Evolutionary conservation across 1,139 yeast species (phyloP), one percentile per base, ranked within the genome.

Genomic region (Petasospora rhodanensis): DNA sequence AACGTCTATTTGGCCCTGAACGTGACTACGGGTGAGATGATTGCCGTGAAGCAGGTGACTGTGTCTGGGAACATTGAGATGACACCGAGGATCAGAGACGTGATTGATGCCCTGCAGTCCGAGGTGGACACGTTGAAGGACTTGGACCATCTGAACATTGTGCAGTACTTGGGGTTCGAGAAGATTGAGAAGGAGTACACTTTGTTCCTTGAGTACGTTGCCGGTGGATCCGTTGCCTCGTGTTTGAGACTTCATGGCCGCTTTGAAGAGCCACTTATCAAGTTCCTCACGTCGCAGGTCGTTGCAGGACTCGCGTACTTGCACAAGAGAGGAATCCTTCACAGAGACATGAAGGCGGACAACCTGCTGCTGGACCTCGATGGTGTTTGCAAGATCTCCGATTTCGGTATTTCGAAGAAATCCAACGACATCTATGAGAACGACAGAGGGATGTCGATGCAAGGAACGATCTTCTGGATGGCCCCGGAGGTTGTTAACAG

Each of bases 391-490:
- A 93, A 93, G 60, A 93, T 93, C 32, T 83, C 96, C 8, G 99
- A 93, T 58, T 93, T 93, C 64, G 98, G 98, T 25, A 93, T 93
- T 38, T 87, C 97, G 29, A 89, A 87, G 54, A 75, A 80, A 48
- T 83, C 95, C 0, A 73, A 76, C 42, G 91, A 91, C 54, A 85
- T 91, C 25, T 91, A 91, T 56, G 79, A 84, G 17, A 89, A 91
- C 53, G 80, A 85, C 49, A 89, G 96, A 3, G 96, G 86, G 39
- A 85, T 89, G 95, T 89, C 97, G 11, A 83, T 82, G 91, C 96
- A 93, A 59, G 99, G 99, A 14, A 89, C 98, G 0, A 89, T 93
- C 3, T 93, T 89, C 56, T 93, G 98, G 98, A 93, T 93, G 98
- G 99, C 99, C 0, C 99, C 99, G 0, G 99, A 93, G 56, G 96